Evolutionary conservation across 495 filamentous ascomycete species (phyloP).

Genomic region (Penicillium bialowiezense): DNA sequence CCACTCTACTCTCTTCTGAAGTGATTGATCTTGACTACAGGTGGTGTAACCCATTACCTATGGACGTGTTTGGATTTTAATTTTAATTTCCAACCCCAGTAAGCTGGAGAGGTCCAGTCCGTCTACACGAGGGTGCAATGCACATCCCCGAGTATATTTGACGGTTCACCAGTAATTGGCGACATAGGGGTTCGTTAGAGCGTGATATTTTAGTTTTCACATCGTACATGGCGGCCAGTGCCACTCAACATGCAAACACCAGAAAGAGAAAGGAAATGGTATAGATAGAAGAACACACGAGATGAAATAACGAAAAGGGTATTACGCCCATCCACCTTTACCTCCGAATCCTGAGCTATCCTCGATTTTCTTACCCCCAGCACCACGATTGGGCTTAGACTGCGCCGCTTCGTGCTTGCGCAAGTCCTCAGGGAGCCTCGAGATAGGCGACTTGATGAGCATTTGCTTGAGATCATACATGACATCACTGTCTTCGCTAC

Average conservation of each 20-base stretch:
- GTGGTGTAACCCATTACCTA: no score
- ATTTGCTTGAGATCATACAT: constrained; percentile 98
- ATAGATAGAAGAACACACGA: background rate
- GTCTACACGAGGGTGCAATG: no score
- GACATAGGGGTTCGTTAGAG: background rate
- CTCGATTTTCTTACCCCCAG: constrained; percentile 58
- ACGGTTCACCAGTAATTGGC: background rate
- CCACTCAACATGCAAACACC: background rate
- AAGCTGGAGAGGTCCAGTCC: no score
- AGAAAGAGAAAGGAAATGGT: background rate
- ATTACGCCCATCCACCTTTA: constrained; percentile 50
- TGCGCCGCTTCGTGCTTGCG: constrained; percentile 93
- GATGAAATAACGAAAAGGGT: background rate
- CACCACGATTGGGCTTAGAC: constrained; percentile 63
- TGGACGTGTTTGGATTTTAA: no score
- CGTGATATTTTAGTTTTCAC: background rate
- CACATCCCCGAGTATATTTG: no score
- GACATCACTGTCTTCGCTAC: constrained; percentile 86
- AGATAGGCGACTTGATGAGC: constrained; percentile 87
- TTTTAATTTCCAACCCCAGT: no score
- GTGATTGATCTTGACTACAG: no score
- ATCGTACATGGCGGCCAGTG: background rate
- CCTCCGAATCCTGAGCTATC: constrained; percentile 59
- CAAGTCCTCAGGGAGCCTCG: constrained; percentile 88
- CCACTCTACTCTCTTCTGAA: no score